These are phyloP conservation scores for Huntiella omanensis DNA, from an alignment of 2,329 filamentous ascomycete species.

Conservation along the genomic window DNA sequence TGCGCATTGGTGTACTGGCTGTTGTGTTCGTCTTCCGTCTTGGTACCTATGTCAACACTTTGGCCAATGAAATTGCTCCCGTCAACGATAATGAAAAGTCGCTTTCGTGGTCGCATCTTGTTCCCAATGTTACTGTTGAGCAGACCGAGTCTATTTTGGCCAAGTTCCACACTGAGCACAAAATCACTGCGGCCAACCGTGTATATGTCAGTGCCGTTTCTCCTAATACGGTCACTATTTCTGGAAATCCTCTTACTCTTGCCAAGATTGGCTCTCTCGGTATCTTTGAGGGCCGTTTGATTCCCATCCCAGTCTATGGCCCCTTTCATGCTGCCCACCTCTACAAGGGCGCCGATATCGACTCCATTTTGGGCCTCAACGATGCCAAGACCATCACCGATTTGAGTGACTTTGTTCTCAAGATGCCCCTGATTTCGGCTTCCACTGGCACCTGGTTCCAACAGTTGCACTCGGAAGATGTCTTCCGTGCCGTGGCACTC, in stretches of 20 bases:
- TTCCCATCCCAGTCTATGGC: constrained; percentile 33
- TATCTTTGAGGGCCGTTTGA: constrained; percentile 23
- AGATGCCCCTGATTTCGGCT: constrained; percentile 31
- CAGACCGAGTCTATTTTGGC: constrained; percentile 30
- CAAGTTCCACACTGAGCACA: constrained; percentile 34
- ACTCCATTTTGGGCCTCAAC: constrained; percentile 26
- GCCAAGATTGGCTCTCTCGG: constrained; percentile 23
- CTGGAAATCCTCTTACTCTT: constrained; percentile 32
- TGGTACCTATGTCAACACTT: constrained; percentile 34
- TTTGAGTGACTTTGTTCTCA: constrained; percentile 24
- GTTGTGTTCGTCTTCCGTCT: constrained; percentile 48
- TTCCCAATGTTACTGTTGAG: constrained; percentile 35
- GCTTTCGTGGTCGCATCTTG: constrained; percentile 48
- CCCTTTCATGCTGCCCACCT: constrained; percentile 39
- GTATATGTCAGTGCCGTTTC: constrained; percentile 36
- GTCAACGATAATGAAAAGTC: constrained; percentile 21
- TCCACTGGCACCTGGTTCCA: constrained; percentile 25
- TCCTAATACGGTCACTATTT: constrained; percentile 30
- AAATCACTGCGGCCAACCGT: constrained; percentile 25
- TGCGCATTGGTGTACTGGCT: constrained; percentile 42
- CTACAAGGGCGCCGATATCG: constrained; percentile 25
- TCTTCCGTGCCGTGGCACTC: constrained; percentile 25
- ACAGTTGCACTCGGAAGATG: constrained; percentile 22
- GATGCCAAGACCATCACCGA: constrained; percentile 21
- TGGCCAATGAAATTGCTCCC: constrained; percentile 28